Conservation (phyloP, 148 eudicot species). For the Vaccinium corymbosum region DNA sequence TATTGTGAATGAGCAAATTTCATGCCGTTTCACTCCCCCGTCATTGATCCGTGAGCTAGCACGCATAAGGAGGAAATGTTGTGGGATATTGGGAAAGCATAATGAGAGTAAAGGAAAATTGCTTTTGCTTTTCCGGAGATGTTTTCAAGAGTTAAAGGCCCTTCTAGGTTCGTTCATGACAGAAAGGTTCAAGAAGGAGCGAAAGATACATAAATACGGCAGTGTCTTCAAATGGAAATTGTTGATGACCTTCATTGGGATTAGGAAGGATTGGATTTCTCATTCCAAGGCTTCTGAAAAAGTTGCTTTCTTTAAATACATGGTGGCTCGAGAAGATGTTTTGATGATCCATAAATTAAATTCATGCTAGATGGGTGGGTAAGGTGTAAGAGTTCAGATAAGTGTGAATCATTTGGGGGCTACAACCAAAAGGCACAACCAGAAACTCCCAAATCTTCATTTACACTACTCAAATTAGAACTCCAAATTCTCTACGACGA, state of each 20-base stretch:
- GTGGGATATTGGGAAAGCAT: background rate
- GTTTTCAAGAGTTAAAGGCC: background rate
- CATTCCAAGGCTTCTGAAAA: background rate
- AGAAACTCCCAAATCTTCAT: background rate
- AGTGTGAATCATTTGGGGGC: background rate
- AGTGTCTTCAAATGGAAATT: background rate
- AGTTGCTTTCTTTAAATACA: background rate
- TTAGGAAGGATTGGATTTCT: background rate
- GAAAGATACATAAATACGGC: background rate
- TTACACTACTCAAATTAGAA: background rate
- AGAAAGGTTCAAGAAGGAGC: background rate
- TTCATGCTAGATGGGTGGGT: background rate
- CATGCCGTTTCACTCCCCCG: background rate
- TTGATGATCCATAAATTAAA: background rate
- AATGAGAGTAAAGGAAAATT: background rate
- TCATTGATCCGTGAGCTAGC: background rate
- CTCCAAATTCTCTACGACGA: background rate
- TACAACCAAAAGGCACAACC: background rate
- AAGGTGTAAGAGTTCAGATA: background rate
- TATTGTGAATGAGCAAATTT: background rate
- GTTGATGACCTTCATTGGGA: background rate
- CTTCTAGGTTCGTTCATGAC: background rate
- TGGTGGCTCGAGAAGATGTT: too few species aligned
- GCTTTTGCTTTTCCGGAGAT: background rate
- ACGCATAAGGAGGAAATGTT: background rate